Evolutionary conservation across 768 basidiomycete species (phyloP).

Genomic region (Lentinus brumalis): DNA sequence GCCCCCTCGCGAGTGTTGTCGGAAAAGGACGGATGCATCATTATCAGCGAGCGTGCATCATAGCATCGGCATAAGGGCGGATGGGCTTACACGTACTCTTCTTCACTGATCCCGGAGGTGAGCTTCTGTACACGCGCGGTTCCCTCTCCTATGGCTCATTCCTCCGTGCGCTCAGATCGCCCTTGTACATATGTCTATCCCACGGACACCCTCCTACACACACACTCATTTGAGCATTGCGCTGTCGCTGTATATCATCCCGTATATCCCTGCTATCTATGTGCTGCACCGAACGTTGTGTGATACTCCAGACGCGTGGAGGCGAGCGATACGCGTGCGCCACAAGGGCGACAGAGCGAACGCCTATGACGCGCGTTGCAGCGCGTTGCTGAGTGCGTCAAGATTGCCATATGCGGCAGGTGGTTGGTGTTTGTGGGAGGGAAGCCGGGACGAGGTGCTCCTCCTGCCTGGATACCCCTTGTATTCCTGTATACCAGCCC

Average conservation of each 20-base stretch:
- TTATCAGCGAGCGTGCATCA: slow-evolving; percentile 16
- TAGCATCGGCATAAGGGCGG: background rate
- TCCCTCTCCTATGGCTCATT: background rate
- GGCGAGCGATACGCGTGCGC: background rate
- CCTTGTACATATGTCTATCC: slow-evolving; percentile 7
- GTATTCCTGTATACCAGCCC: slow-evolving; percentile 14
- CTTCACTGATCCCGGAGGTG: slow-evolving; percentile 12
- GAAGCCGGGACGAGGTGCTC: background rate
- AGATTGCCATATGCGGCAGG: slow-evolving; percentile 12
- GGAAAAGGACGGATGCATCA: slow-evolving; percentile 29
- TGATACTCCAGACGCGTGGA: background rate
- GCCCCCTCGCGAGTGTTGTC: slow-evolving; percentile 28
- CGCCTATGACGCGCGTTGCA: background rate
- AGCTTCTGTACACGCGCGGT: background rate
- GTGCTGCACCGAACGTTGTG: too few relatives aligned
- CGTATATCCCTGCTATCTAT: background rate
- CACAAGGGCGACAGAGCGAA: background rate
- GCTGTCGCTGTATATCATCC: slow-evolving; percentile 15
- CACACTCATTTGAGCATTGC: background rate
- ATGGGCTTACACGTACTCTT: background rate
- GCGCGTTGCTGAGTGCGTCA: slow-evolving; percentile 12
- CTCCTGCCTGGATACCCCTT: slow-evolving; percentile 9
- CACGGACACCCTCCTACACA: slow-evolving; percentile 10
- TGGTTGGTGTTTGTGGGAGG: slow-evolving; percentile 1
- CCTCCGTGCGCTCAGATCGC: slow-evolving; percentile 1